Evolutionary conservation across 106 monocot genomes (phyloP).

Genomic region (Ottelia alismoides): DNA sequence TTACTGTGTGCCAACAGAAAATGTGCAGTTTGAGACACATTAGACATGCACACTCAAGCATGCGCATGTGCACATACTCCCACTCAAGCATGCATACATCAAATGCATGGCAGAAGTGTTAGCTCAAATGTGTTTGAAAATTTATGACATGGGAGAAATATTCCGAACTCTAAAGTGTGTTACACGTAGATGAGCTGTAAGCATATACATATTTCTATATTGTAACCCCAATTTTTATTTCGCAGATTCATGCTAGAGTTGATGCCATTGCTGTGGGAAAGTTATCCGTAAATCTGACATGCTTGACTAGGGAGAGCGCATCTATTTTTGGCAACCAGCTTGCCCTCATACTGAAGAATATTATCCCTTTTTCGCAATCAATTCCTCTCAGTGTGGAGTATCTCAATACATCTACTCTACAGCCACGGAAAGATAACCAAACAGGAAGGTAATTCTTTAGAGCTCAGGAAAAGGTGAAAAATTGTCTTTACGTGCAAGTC

Average conservation of each 20-base stretch:
- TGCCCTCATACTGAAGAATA: constrained; percentile 14
- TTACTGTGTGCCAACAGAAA: too few relatives aligned
- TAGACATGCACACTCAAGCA: too few relatives aligned
- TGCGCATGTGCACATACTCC: too few relatives aligned
- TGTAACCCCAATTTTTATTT: neutral
- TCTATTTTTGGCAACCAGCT: constrained; percentile 68
- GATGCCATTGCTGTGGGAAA: constrained; percentile 66
- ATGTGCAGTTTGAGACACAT: too few relatives aligned
- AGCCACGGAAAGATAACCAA: constrained; percentile 82
- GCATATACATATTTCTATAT: too few relatives aligned
- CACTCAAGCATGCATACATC: too few relatives aligned
- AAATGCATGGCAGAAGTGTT: too few relatives aligned
- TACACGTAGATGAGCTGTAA: too few relatives aligned
- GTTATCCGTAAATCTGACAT: constrained; percentile 73
- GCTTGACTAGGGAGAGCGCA: constrained; percentile 71
- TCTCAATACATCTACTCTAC: constrained; percentile 57
- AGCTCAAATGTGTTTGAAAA: too few relatives aligned
- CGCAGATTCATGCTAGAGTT: constrained; percentile 60
- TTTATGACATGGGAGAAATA: too few relatives aligned
- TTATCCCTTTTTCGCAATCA: constrained; percentile 58
- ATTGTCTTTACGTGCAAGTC: neutral
- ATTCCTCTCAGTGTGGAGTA: constrained; percentile 76
- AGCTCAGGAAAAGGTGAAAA: neutral
- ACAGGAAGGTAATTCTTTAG: constrained; percentile 48
- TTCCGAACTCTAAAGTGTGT: too few relatives aligned